Evolutionary conservation across 495 filamentous ascomycete species (phyloP).

Genomic region (Cryomyces minteri): DNA sequence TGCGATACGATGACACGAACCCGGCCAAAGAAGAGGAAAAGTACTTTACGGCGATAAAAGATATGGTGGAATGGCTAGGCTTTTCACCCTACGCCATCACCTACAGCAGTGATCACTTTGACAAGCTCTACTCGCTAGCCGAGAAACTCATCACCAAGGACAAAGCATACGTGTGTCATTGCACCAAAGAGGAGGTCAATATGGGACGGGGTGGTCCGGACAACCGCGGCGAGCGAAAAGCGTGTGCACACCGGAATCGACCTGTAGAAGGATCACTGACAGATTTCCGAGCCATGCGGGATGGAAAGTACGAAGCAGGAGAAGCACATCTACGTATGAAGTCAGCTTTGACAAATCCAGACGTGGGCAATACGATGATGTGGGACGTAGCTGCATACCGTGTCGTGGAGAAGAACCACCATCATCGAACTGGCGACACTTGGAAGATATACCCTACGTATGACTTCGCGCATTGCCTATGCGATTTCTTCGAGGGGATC

Average conservation of each 20-base stretch:
- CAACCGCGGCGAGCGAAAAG: constrained; percentile 47
- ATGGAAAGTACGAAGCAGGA: constrained; percentile 75
- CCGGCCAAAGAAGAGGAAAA: constrained; percentile 25
- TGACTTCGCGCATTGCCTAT: constrained; percentile 81
- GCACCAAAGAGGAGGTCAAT: constrained; percentile 56
- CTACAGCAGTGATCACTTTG: constrained; percentile 68
- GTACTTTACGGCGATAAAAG: constrained; percentile 23
- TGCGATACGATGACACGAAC: constrained; percentile 28
- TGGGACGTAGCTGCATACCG: constrained; percentile 71
- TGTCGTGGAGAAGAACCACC: constrained; percentile 41
- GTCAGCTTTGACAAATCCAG: constrained; percentile 36
- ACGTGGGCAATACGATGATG: constrained; percentile 31
- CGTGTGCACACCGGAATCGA: constrained; percentile 61
- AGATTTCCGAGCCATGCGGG: constrained; percentile 79
- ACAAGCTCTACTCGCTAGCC: constrained; percentile 68
- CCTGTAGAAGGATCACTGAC: constrained; percentile 54
- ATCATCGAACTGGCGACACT: constrained; percentile 52
- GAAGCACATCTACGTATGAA: constrained; percentile 90
- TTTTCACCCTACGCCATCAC: constrained; percentile 44
- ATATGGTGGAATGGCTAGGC: constrained; percentile 27
- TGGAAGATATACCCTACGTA: constrained; percentile 87
- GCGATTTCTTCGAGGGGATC: constrained; percentile 74
- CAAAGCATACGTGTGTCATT: constrained; percentile 68
- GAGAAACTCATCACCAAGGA: constrained; percentile 62
- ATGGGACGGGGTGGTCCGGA: constrained; percentile 58